These are phyloP conservation scores for Venturia effusa DNA, from an alignment of 2,329 filamentous ascomycete genomes.

Conservation along the genomic window DNA sequence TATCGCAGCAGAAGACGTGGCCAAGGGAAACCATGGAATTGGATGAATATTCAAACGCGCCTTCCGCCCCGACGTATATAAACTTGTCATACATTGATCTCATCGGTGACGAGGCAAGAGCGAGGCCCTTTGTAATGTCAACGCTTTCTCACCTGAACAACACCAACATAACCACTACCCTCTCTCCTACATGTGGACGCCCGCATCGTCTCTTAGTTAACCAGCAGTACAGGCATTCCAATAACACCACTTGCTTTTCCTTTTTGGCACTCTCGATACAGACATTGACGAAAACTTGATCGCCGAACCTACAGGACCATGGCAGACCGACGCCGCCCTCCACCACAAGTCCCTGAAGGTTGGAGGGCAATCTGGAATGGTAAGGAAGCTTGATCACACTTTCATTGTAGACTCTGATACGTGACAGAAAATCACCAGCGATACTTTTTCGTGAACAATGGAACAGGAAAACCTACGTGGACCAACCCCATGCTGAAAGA, in stretches of 20 bases:
- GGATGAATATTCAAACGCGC: neutral
- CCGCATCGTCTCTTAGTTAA: neutral
- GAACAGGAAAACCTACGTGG: neutral
- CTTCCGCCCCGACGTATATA: neutral
- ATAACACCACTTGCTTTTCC: neutral
- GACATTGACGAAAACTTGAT: no score
- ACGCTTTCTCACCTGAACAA: neutral
- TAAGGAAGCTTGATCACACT: neutral
- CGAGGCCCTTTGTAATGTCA: neutral
- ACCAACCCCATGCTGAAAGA: neutral
- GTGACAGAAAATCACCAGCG: neutral
- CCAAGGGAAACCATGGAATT: neutral
- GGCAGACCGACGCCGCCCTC: neutral
- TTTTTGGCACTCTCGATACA: no score
- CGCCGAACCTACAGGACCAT: no score
- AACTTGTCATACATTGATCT: no score
- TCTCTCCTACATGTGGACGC: neutral
- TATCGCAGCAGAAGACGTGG: constrained; percentile 1
- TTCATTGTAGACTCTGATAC: neutral
- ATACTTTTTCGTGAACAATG: neutral
- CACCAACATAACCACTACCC: neutral
- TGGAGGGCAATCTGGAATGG: constrained; percentile 8
- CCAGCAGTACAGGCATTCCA: neutral
- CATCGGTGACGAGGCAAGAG: neutral
- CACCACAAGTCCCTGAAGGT: neutral